Percentiles rank a stretch among this genome's conserved stretches.
These are phyloP conservation scores for Dendrobium huoshanense DNA, from an alignment of 106 monocot genomes.

Conservation along the genomic window DNA sequence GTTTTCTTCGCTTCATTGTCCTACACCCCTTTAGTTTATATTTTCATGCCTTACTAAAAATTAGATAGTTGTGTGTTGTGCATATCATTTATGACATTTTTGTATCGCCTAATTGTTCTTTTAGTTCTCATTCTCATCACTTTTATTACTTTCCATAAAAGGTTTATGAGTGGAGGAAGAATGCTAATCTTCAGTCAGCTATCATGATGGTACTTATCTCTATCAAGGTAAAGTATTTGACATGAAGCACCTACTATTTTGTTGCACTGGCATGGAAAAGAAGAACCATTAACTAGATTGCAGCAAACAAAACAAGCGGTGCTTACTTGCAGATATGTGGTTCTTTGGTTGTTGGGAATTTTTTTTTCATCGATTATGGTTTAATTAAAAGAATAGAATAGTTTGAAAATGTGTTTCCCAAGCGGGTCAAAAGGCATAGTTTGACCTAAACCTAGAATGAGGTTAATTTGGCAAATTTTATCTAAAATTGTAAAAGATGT, in stretches of 20 bases:
- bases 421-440: background rate
- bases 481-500: background rate
- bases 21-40: background rate
- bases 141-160: conserved; percentile 10
- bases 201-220: conserved; percentile 50
- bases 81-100: background rate
- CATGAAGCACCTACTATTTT: background rate
- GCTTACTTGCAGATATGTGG: background rate
- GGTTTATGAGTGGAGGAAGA: conserved; percentile 37
- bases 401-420: background rate
- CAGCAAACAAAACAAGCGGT: background rate
- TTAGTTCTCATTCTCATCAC: conserved; percentile 3
- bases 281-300: background rate
- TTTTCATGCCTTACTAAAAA: background rate
- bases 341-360: background rate
- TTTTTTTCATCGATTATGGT: background rate
- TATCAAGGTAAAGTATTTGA: conserved; percentile 42
- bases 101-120: background rate
- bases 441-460: background rate
- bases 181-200: conserved; percentile 27
- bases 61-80: background rate
- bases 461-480: background rate
- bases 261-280: background rate
- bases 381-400: background rate
- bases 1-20: background rate